phyloP scores from a whole-genome alignment of 345 rosid species.

The Murraya koenigii region DNA sequence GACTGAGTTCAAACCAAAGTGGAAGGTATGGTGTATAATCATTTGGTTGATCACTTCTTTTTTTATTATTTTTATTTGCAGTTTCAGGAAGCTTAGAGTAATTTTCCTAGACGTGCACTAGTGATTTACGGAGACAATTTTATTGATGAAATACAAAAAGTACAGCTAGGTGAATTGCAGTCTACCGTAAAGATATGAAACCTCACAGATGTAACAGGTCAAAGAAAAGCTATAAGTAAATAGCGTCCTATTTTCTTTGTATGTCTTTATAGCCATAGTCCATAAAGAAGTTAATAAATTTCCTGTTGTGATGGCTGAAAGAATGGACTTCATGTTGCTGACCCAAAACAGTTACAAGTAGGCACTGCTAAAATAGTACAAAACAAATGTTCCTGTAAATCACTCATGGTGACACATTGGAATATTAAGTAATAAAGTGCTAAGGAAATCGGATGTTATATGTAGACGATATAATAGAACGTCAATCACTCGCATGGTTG shows the following conservation, averaged over 20 bases:
- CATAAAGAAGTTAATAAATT: background rate
- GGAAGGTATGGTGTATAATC: conserved; percentile 66
- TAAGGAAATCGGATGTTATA: background rate
- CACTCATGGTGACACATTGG: background rate
- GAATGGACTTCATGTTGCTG: background rate
- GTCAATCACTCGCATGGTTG: background rate
- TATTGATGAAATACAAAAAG: background rate
- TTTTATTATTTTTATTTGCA: background rate
- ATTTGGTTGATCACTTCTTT: background rate
- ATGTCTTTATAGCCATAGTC: background rate
- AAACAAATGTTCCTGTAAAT: background rate
- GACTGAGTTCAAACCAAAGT: conserved; percentile 90
- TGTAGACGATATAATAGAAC: background rate
- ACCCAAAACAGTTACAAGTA: background rate
- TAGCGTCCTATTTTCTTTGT: background rate
- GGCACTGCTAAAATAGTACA: background rate
- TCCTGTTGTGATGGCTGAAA: background rate
- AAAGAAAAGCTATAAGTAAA: background rate
- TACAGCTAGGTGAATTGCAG: background rate
- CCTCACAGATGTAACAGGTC: background rate
- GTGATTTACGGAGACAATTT: background rate
- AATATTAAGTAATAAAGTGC: background rate
- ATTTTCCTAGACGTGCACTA: background rate
- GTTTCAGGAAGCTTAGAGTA: background rate
- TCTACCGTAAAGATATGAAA: background rate